Evolutionary conservation across 805 yeast species (phyloP), one percentile per base, ranked within the genome.

Genomic region (Pichia manshurica): DNA sequence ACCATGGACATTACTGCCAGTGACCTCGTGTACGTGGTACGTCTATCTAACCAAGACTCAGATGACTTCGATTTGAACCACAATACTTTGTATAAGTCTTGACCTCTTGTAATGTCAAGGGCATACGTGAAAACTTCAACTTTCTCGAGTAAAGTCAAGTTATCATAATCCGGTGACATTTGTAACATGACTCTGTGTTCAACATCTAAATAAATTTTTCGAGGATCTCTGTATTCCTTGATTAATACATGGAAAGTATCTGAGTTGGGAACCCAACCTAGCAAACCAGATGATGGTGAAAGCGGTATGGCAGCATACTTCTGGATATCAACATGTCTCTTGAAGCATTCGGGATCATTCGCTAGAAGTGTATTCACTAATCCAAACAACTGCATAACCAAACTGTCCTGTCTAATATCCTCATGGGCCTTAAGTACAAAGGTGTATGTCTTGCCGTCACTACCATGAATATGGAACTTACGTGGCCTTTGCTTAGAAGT

Each of bases 1-100:
- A 85, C 96, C 96, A 93, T 93, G 0, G 98, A 91, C 98, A 93
- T 95, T 5, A 88, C 96, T 0, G 99, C 99, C 54, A 93, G 72
- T 0, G 98, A 93, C 48, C 99, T 74, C 0, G 98, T 91, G 61
- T 93, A 93, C 1, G 96, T 90, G 0, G 97, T 91, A 63, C 99
- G 81, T 57, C 99, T 79, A 62, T 93, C 98, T 35, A 93, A 72
- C 99, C 99, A 93, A 0, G 96, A 89, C 65, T 93, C 99, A 0
- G 97, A 88, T 0, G 96, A 87, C 55, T 93, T 81, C 41, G 96
- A 87, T 69, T 93, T 93, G 55, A 93, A 75, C 99, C 99, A 93
- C 57, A 95, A 70, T 3, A 95, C 96, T 56, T 91, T 85, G 68
- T 93, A 91, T 55, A 93, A 71, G 66, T 93, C 99, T 65, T 93